Evolutionary conservation across 768 basidiomycete species (phyloP).

Genomic region (Lentinula sp.): DNA sequence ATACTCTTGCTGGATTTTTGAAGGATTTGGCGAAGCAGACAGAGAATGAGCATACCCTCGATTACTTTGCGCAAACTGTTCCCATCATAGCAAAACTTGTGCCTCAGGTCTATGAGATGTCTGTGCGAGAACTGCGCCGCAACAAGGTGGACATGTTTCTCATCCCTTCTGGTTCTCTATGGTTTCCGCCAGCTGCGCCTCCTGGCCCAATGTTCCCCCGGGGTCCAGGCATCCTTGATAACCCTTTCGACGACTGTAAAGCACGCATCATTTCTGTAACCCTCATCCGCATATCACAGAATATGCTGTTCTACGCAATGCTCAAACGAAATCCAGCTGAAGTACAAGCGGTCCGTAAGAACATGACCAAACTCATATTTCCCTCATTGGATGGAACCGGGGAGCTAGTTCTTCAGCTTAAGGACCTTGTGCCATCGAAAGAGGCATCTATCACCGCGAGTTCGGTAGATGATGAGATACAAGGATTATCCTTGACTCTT

Average conservation of each 20-base stretch:
- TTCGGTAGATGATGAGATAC: slow-evolving; percentile 18
- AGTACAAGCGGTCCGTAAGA: slow-evolving; percentile 61
- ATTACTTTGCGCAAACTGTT: slow-evolving; percentile 46
- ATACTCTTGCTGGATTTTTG: slow-evolving; percentile 63
- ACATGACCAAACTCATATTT: slow-evolving; percentile 52
- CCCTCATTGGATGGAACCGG: slow-evolving; percentile 34
- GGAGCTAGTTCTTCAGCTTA: slow-evolving; percentile 30
- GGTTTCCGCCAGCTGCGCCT: slow-evolving; percentile 57
- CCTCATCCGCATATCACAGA: slow-evolving; percentile 66
- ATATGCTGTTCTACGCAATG: slow-evolving; percentile 58
- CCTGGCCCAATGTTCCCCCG: slow-evolving; percentile 58
- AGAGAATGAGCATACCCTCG: slow-evolving; percentile 36
- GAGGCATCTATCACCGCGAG: background rate
- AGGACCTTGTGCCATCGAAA: slow-evolving; percentile 42
- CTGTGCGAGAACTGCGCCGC: slow-evolving; percentile 64
- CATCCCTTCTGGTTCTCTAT: slow-evolving; percentile 64
- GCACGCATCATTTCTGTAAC: slow-evolving; percentile 45
- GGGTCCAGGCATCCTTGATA: slow-evolving; percentile 23
- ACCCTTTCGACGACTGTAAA: slow-evolving; percentile 33
- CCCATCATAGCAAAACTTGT: slow-evolving; percentile 56
- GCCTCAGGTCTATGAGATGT: slow-evolving; percentile 64
- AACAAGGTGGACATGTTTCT: slow-evolving; percentile 66
- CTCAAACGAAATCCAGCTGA: slow-evolving; percentile 64
- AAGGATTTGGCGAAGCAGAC: slow-evolving; percentile 43
- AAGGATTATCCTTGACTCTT: slow-evolving; percentile 51